These are phyloP conservation scores for Backusella westeae DNA, from an alignment of 192 early-diverging fungal species.

Conservation along the genomic window DNA sequence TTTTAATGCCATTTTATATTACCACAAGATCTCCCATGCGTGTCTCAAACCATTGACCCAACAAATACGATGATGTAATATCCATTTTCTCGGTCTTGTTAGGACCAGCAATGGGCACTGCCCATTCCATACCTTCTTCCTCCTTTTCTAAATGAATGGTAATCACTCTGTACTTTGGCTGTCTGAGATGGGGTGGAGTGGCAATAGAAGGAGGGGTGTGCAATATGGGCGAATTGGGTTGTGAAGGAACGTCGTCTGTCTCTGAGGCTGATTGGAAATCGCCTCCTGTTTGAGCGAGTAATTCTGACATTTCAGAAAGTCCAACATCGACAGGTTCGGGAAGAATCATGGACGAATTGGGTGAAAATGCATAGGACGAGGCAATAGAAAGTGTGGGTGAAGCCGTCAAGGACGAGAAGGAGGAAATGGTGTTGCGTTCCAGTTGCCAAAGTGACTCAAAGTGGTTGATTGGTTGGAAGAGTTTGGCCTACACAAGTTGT, in stretches of 20 bases:
- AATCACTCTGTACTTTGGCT: slow-evolving; percentile 25
- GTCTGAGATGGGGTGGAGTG: slow-evolving; percentile 20
- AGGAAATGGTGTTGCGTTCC: slow-evolving; percentile 29
- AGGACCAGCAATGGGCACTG: slow-evolving; percentile 24
- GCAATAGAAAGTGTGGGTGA: slow-evolving; percentile 40
- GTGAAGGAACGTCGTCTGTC: not conserved
- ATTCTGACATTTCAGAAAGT: slow-evolving; percentile 24
- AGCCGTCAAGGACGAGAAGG: slow-evolving; percentile 34
- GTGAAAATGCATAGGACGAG: slow-evolving; percentile 37
- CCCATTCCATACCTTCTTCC: slow-evolving; percentile 28
- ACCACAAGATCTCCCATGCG: slow-evolving; percentile 32
- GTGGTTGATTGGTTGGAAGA: slow-evolving; percentile 34
- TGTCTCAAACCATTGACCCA: slow-evolving; percentile 34
- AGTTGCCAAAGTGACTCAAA: slow-evolving; percentile 38
- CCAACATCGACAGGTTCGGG: slow-evolving; percentile 17
- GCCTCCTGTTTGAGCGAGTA: slow-evolving; percentile 22
- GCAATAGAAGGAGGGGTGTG: slow-evolving; percentile 15
- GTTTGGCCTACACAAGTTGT: slow-evolving; percentile 21
- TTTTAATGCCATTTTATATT: slow-evolving; percentile 4
- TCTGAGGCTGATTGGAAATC: slow-evolving; percentile 13
- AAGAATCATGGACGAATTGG: slow-evolving; percentile 33
- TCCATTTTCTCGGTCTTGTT: slow-evolving; percentile 26
- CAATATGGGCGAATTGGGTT: slow-evolving; percentile 19
- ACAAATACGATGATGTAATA: slow-evolving; percentile 31
- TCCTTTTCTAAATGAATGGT: slow-evolving; percentile 41